Percentiles rank a stretch among this genome's conserved stretches.
Conservation (phyloP, 2,329 filamentous ascomycete species). For the Fusarium sp. region DNA sequence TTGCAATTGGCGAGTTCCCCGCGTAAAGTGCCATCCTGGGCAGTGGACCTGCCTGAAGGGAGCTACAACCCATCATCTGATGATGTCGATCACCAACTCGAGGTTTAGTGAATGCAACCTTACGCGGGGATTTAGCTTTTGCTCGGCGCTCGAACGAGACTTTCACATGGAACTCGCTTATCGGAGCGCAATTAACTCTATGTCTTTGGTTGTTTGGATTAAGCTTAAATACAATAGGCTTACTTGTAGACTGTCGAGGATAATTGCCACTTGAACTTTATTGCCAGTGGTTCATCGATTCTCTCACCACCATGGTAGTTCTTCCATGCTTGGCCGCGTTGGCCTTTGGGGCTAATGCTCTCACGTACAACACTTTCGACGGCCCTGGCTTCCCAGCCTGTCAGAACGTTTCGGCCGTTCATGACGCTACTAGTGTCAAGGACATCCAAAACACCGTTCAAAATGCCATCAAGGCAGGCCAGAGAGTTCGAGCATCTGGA, state of each 20-base stretch:
- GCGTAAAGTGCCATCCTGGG: background rate
- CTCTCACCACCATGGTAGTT: background rate
- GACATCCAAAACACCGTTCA: background rate
- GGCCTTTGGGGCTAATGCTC: background rate
- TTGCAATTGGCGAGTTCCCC: background rate
- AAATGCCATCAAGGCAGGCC: background rate
- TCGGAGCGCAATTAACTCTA: background rate
- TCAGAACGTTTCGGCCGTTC: background rate
- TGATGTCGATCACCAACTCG: background rate
- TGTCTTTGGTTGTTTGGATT: background rate
- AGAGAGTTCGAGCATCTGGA: background rate
- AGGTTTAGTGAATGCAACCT: background rate
- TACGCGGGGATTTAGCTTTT: background rate
- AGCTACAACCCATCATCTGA: background rate
- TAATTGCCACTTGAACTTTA: background rate
- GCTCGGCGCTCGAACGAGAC: background rate
- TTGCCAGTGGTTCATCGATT: background rate
- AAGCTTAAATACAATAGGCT: background rate
- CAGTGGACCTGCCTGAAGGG: background rate
- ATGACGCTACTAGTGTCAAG: background rate
- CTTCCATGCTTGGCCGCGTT: background rate
- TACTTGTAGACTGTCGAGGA: fast-evolving
- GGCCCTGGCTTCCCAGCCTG: background rate
- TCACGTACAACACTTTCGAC: slow-evolving; percentile 1
- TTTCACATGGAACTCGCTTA: background rate